Base-by-base conservation (phyloP, 2,329 filamentous ascomycete species). In the Endoconidiophora laricicola region DNA sequence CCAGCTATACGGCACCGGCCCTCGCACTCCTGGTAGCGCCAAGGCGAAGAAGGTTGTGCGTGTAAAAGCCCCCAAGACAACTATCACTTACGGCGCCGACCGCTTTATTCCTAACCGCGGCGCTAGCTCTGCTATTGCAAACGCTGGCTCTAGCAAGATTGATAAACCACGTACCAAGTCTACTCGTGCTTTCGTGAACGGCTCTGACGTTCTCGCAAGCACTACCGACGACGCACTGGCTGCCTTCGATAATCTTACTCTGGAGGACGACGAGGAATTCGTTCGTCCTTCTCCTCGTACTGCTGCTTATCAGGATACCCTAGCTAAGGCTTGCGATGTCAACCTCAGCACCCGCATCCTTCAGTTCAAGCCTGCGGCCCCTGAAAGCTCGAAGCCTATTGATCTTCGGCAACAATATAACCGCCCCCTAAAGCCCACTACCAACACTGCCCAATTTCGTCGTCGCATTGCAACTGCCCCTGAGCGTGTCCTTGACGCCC, bases 371-470 rank as follows among this genome's bases (percentile, higher is more conserved):
- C 91, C 91, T 49, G 87, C 90, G 2, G 78, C 91, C n/a, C 91
- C 91, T 3, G 91, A 96, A 70, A 96, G 91, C 5, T 94, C 88
- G 33, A 95, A 94, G 74, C 91, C 91, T 36, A 94, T 98, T 62
- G 91, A 98, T 63, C 81, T 98, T 55, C 83, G 91, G 53, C 86
- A 91, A 55, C 91, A 98, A 65, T 98, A 98, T 76, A 98, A 96
- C 73, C 81, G 91, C 54, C 91, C 91, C 36, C 74, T 98, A 55
- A 95, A 86, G 73, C 72, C 84, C 18, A 73, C 81, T 55, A 80
- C 71, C 55, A 73, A 76, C 60, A 81, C 86, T 45, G 86, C 88
- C 29, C 87, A 95, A 65, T 87, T 87, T 67, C 81, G 88, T 56
- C 84, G 91, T 55, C 85, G 90, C 59, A 86, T 98, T 53, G 83